Conservation (phyloP, 163 green algal genomes). For the Chlamydomonas reinhardtii region DNA sequence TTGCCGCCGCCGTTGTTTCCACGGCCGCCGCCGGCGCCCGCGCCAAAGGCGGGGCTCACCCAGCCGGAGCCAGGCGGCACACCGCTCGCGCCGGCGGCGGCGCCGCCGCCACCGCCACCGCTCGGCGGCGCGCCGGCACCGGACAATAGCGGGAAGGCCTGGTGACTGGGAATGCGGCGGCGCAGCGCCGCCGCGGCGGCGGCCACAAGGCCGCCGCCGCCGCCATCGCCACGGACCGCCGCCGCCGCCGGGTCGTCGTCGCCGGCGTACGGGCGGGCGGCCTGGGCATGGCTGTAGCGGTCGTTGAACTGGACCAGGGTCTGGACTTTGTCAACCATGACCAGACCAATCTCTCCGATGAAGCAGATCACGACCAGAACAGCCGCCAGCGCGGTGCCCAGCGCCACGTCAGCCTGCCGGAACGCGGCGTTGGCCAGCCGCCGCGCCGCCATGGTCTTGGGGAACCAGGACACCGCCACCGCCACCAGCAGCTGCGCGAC, state of each 20-base stretch:
- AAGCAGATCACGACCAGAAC: conserved; percentile 38
- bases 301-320: conserved; percentile 48
- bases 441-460: conserved; percentile 32
- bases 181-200: conserved; percentile 8
- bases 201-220: conserved; percentile 1
- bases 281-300: conserved; percentile 12
- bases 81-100: too few species aligned
- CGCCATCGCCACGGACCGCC: neutral
- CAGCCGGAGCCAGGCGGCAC: too few species aligned
- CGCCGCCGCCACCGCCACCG: too few species aligned
- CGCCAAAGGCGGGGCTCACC: conserved; percentile 7
- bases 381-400: neutral
- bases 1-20: neutral
- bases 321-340: conserved; percentile 47
- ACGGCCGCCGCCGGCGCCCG: neutral
- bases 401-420: neutral
- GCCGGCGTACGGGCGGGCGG: conserved; percentile 3
- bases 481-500: conserved; percentile 4
- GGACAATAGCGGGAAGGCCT: neutral
- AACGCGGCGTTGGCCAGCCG: conserved; percentile 6
- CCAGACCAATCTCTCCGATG: conserved; percentile 41
- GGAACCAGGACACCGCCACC: neutral
- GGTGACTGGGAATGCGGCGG: neutral
- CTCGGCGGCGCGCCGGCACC: neutral
- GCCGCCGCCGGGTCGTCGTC: neutral